A percentile compares a stretch with the other conserved stretches of the same genome.
Evolutionary conservation across 352 stramenopile genomes (phyloP).

Genomic region (Phytophthora citricola): DNA sequence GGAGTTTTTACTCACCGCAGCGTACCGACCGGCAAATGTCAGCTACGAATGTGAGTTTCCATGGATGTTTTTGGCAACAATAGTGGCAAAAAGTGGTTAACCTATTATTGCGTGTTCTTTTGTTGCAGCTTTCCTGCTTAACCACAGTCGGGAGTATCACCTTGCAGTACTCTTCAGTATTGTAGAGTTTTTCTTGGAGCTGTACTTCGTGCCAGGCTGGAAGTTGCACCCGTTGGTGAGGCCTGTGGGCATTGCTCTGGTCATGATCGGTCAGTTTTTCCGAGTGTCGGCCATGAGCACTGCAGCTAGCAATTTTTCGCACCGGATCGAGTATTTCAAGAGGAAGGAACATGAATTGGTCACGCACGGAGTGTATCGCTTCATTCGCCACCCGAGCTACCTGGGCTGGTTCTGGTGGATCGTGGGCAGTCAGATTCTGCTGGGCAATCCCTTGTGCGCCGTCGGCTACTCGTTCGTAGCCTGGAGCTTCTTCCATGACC

Average conservation of each 20-base stretch:
- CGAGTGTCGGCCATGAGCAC: slow-evolving; percentile 94
- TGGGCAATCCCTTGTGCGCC: slow-evolving; percentile 91
- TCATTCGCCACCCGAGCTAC: slow-evolving; percentile 96
- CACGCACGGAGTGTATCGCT: slow-evolving; percentile 93
- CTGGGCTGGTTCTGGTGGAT: slow-evolving; percentile 97
- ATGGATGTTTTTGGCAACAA: slow-evolving; percentile 4
- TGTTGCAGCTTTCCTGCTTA: slow-evolving; percentile 84
- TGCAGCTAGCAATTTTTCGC: slow-evolving; percentile 95
- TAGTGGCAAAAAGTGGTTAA: slow-evolving; percentile 3
- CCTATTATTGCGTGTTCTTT: neutral
- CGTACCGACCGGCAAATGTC: slow-evolving; percentile 77
- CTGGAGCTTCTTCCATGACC: slow-evolving; percentile 95
- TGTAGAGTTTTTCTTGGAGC: slow-evolving; percentile 93
- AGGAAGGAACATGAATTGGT: slow-evolving; percentile 94
- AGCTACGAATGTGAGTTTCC: slow-evolving; percentile 82
- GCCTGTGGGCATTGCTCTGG: slow-evolving; percentile 63
- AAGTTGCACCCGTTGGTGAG: slow-evolving; percentile 78
- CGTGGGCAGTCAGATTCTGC: slow-evolving; percentile 94
- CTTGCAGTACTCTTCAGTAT: slow-evolving; percentile 81
- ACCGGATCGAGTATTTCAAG: slow-evolving; percentile 95
- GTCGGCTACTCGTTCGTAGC: slow-evolving; percentile 89
- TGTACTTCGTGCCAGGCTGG: slow-evolving; percentile 73
- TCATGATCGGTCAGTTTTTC: slow-evolving; percentile 89
- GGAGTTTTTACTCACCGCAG: slow-evolving; percentile 86
- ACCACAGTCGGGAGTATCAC: slow-evolving; percentile 92